phyloP scores from a whole-genome alignment of 225 moss, liverwort and hornwort species.

The Takakia lepidozioides region DNA sequence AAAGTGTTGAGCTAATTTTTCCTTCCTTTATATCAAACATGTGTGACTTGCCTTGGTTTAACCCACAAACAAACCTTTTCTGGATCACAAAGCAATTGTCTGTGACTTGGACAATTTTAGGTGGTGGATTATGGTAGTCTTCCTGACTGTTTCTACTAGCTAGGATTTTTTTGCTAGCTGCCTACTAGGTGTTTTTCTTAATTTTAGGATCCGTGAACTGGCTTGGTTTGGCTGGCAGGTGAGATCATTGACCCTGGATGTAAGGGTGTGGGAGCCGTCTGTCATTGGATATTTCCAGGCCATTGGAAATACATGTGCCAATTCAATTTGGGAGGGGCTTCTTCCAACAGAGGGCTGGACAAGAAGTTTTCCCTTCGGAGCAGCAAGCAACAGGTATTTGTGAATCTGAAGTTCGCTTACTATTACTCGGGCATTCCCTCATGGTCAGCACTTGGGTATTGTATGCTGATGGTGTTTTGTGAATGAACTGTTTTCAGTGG shows the following conservation, averaged over 20 bases:
- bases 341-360: constrained; percentile 26
- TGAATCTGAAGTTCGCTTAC: constrained; percentile 2
- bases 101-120: too few relatives aligned
- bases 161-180: too few relatives aligned
- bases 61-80: background rate
- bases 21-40: too few relatives aligned
- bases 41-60: too few relatives aligned
- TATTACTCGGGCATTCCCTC: background rate
- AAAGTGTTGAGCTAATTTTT: too few relatives aligned
- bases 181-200: too few relatives aligned
- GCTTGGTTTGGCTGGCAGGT: constrained; percentile 28
- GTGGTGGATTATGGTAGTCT: too few relatives aligned
- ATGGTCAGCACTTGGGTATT: too few relatives aligned
- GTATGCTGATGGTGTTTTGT: constrained; percentile 7
- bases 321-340: constrained; percentile 90
- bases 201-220: too few relatives aligned
- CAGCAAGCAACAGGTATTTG: constrained; percentile 28
- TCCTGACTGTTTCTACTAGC: too few relatives aligned
- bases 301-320: constrained; percentile 72
- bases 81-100: background rate
- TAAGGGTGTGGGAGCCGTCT: constrained; percentile 95
- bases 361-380: constrained; percentile 15
- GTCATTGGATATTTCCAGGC: constrained; percentile 84
- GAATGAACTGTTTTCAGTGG: constrained; percentile 25
- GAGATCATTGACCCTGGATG: constrained; percentile 89